Conservation (phyloP, 768 basidiomycete genomes). For the Lentinus tigrinus region DNA sequence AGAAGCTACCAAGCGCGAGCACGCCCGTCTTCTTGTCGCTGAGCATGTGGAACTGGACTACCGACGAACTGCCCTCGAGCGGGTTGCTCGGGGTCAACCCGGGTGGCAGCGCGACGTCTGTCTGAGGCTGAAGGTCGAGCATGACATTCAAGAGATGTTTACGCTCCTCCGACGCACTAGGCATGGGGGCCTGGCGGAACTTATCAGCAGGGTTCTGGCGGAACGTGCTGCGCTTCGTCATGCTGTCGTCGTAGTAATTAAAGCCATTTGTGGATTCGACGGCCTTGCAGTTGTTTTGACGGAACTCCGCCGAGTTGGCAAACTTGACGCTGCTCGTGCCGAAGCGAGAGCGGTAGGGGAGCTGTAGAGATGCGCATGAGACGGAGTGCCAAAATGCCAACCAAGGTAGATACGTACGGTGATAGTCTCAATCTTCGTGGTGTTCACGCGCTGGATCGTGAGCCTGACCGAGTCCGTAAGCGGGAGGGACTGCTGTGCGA, state of each 20-base stretch:
- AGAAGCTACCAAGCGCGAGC: constrained; percentile 58
- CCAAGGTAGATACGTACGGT: constrained; percentile 30
- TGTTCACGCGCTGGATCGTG: constrained; percentile 44
- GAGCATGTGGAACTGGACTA: constrained; percentile 56
- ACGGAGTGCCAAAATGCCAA: background rate
- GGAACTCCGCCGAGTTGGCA: constrained; percentile 48
- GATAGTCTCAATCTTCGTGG: constrained; percentile 40
- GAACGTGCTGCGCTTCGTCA: background rate
- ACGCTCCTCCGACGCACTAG: constrained; percentile 14
- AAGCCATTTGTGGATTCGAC: constrained; percentile 46
- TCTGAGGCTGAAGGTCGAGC: constrained; percentile 44
- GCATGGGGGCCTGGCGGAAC: constrained; percentile 24
- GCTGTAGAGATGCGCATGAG: constrained; percentile 28
- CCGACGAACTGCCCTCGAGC: constrained; percentile 45
- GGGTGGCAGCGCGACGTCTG: constrained; percentile 38
- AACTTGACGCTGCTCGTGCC: constrained; percentile 44
- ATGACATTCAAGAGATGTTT: constrained; percentile 48
- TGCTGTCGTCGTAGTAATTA: constrained; percentile 23
- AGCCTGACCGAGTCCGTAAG: constrained; percentile 47
- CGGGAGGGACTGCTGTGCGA: constrained; percentile 54
- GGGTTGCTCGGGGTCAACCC: constrained; percentile 35
- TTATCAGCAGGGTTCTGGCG: constrained; percentile 13
- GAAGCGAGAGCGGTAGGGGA: constrained; percentile 59
- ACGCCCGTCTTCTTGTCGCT: constrained; percentile 53
- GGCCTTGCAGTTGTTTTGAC: constrained; percentile 52